Percentiles rank a stretch among this genome's conserved stretches.
Evolutionary conservation across 2,329 filamentous ascomycete genomes (phyloP).

Genomic region (Calonectria pteridis): DNA sequence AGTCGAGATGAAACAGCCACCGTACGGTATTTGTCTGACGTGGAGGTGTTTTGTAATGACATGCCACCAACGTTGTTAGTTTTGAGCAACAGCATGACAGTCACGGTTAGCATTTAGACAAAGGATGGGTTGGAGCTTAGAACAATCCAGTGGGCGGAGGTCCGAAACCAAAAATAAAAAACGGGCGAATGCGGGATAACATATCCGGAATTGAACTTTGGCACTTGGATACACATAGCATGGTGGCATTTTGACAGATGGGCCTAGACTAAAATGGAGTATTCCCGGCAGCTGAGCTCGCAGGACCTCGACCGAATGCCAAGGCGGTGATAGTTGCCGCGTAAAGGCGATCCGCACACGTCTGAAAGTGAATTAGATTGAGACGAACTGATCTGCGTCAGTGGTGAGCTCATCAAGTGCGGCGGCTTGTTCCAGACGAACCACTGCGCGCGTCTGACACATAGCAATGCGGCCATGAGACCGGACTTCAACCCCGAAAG

Average conservation of each 20-base stretch:
- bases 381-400: not conserved
- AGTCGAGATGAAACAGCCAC: conserved; percentile 77
- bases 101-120: conserved; percentile 77
- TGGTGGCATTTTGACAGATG: conserved; percentile 18
- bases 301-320: conserved; percentile 7
- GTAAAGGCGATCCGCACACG: not conserved
- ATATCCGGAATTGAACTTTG: conserved; percentile 11
- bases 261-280: conserved; percentile 23
- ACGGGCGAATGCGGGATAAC: conserved; percentile 3
- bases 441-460: conserved; percentile 5
- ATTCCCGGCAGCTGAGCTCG: conserved; percentile 16
- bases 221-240: not conserved
- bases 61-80: conserved; percentile 83
- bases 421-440: conserved; percentile 3
- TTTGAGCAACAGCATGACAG: conserved; percentile 90
- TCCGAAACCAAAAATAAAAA: not conserved
- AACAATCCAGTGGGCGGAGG: not conserved
- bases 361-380: conserved; percentile 1
- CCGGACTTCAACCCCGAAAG: not conserved
- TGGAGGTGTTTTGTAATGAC: conserved; percentile 82
- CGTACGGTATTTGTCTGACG: conserved; percentile 79
- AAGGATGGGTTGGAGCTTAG: conserved; percentile 10
- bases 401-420: not conserved
- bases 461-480: not conserved
- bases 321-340: conserved; percentile 7